Base-by-base conservation (phyloP, 495 filamentous ascomycete genomes). In the Penicillium crystallinum region DNA sequence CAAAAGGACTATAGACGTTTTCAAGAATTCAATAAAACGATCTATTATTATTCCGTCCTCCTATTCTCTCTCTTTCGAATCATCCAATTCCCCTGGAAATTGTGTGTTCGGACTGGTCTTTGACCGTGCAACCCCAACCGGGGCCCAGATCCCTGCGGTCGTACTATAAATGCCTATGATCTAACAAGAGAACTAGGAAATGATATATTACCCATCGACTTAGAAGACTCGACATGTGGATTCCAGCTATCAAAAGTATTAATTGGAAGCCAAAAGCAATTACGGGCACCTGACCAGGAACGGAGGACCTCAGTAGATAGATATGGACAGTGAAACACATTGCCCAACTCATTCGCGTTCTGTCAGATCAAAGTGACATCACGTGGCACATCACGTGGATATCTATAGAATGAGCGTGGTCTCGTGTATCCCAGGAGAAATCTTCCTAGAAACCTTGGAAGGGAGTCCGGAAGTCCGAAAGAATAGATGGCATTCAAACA, bases 71-170 rank as follows among this genome's bases (percentile, higher is more conserved):
- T 27, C 23, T 27, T n/a, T 3, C 18, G 42, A 36, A 33, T 41
- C 36, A 17, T 48, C 31, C 41, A 42, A 40, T 49, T 49, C 47
- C 47, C 47, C 37, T 41, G 47, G 37, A 50, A 50, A 41, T 50
- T 41, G 25, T 50, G 37, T 50, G 37, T 50, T 48, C 36, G 52
- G 30, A 54, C 29, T 35, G 39, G 52, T 46, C 4, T 38, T n/a
- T 51, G 21, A 33, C 56, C 52, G 58, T 61, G 55, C 58, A 61
- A 61, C 58, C 58, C 57, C 58, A 61, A 52, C 46, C 41, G 43
- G 39, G 47, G 37, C 18, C 53, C 43, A 52, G 46, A 57, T 54
- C 58, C 58, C 46, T 51, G 50, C 29, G 22, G 27, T 21, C 23
- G 40, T 23, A 39, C 19, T 36, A 44, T 41, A 17, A 18, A 49